Conservation (phyloP, 2,329 filamentous ascomycete species). For the Penicillium sp. region DNA sequence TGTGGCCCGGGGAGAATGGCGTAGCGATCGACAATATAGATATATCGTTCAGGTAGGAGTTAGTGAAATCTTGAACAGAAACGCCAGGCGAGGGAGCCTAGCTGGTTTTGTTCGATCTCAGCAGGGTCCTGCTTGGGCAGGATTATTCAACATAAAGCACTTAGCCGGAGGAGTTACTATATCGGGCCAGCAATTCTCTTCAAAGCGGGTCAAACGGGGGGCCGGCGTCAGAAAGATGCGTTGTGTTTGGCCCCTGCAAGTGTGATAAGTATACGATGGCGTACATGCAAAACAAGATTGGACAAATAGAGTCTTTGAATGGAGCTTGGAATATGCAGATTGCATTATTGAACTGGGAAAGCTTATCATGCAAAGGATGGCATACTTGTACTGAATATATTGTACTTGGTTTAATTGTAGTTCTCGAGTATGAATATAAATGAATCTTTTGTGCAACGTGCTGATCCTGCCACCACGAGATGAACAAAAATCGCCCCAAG, state of each 20-base stretch:
- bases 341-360: not conserved
- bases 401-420: not conserved
- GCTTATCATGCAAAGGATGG: not conserved
- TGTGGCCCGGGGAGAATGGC: not conserved
- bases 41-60: not conserved
- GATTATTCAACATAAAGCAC: slow-evolving; percentile 17
- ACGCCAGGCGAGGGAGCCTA: not conserved
- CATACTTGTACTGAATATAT: not conserved
- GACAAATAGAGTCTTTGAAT: not conserved
- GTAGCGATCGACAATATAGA: not conserved
- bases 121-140: not conserved
- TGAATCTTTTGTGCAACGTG: not conserved
- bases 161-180: slow-evolving; percentile 20
- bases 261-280: not conserved
- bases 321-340: not conserved
- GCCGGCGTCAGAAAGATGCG: not conserved
- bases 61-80: slow-evolving; percentile 1
- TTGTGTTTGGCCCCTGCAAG: not conserved
- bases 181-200: slow-evolving; percentile 19
- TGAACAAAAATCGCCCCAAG: not conserved
- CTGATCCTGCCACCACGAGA: not conserved
- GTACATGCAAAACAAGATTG: not conserved
- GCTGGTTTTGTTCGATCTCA: slow-evolving; percentile 11
- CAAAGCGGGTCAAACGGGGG: slow-evolving; percentile 10
- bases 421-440: not conserved